These are phyloP conservation scores for Micractinium conductrix DNA, from an alignment of 139 green algal genomes.

Conservation along the genomic window DNA sequence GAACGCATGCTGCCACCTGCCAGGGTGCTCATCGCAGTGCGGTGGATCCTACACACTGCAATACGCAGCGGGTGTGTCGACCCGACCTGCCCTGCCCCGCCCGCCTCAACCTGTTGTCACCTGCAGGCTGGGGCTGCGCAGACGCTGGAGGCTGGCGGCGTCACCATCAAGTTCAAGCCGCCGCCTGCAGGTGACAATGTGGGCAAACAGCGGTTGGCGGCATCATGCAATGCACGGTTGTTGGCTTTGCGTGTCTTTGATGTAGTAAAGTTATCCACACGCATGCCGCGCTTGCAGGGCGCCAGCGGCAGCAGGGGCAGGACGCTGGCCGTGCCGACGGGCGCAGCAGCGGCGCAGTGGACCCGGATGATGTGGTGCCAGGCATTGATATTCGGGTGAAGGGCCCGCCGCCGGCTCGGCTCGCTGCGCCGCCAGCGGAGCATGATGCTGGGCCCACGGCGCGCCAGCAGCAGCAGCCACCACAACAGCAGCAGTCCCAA, in stretches of 20 bases:
- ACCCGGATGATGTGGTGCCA: background rate
- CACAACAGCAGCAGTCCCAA: background rate
- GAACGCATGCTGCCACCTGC: too few species aligned
- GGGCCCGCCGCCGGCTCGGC: background rate
- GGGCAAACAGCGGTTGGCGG: too few species aligned
- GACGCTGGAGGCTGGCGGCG: slow-evolving; percentile 9
- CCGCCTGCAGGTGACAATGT: slow-evolving; percentile 5
- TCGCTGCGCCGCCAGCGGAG: background rate
- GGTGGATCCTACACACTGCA: too few species aligned
- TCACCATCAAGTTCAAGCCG: slow-evolving; percentile 41
- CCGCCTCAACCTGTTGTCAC: background rate
- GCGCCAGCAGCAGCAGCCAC: background rate
- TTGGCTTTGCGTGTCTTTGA: too few species aligned
- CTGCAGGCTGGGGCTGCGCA: background rate
- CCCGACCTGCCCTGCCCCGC: background rate
- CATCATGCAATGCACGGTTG: too few species aligned
- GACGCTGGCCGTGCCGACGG: background rate
- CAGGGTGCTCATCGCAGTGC: background rate
- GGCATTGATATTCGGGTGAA: slow-evolving; percentile 4
- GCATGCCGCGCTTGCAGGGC: background rate
- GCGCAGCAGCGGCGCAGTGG: background rate
- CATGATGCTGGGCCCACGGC: background rate
- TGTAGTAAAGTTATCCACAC: too few species aligned
- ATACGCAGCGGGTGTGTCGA: background rate
- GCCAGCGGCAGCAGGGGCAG: background rate